Conservation (phyloP, 352 stramenopile genomes). For the Phytophthora syringae region DNA sequence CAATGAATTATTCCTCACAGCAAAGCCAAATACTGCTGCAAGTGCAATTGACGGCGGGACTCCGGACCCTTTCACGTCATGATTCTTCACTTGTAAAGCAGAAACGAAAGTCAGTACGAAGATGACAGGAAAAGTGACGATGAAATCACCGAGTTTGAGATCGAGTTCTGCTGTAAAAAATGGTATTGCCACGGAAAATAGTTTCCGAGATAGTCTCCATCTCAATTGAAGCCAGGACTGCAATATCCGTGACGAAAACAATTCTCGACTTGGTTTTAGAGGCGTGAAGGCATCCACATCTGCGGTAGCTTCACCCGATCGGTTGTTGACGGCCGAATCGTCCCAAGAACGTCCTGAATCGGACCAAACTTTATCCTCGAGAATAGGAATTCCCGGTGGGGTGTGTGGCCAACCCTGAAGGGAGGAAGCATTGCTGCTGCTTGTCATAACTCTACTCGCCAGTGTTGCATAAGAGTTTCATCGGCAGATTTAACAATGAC, state of each 20-base stretch:
- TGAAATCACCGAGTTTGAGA: constrained; percentile 43
- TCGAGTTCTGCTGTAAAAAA: constrained; percentile 32
- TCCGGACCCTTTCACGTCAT: constrained; percentile 28
- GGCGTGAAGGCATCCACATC: constrained; percentile 2
- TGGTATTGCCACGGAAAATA: constrained; percentile 35
- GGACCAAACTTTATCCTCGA: constrained; percentile 26
- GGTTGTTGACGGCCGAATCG: neutral
- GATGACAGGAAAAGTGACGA: constrained; percentile 31
- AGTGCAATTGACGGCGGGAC: constrained; percentile 31
- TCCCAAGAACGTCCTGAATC: constrained; percentile 22
- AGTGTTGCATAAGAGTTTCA: constrained; percentile 19
- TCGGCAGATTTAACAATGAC: constrained; percentile 12
- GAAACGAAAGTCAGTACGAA: constrained; percentile 19
- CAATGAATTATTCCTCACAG: constrained; percentile 55
- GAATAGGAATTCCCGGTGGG: constrained; percentile 13
- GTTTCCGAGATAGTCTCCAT: constrained; percentile 21
- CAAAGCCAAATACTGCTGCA: constrained; percentile 37
- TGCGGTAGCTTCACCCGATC: constrained; percentile 11
- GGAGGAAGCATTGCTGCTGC: neutral
- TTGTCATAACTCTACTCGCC: constrained; percentile 13
- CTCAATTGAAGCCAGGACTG: constrained; percentile 24
- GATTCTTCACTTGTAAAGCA: neutral
- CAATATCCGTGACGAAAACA: neutral
- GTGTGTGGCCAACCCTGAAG: neutral
- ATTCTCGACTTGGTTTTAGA: neutral